Evolutionary conservation across 1,284 basidiomycete genomes (phyloP).

Genomic region (Ganoderma meredithae): DNA sequence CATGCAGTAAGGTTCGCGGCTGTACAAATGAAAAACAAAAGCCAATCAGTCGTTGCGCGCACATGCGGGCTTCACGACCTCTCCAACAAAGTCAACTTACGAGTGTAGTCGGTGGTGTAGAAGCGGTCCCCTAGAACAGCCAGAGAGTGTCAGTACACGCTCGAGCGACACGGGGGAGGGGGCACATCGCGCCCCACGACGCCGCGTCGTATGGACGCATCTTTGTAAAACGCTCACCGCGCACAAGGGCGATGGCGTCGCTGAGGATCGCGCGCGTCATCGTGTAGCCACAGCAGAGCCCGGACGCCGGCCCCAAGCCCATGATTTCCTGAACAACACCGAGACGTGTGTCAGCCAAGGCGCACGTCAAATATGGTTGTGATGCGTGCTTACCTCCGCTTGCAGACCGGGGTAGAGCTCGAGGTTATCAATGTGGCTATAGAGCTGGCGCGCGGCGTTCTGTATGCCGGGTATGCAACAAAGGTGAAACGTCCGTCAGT

Average conservation of each 20-base stretch:
- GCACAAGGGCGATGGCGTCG: constrained; percentile 80
- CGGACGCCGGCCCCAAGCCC: constrained; percentile 73
- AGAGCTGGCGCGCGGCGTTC: constrained; percentile 72
- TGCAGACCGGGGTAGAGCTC: constrained; percentile 80
- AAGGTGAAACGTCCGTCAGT: not conserved
- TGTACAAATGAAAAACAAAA: constrained; percentile 37
- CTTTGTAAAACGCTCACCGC: constrained; percentile 29
- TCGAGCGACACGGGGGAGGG: not conserved
- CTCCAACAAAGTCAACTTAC: constrained; percentile 33
- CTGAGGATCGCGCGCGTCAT: constrained; percentile 86
- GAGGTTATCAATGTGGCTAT: constrained; percentile 78
- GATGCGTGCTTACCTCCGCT: constrained; percentile 47
- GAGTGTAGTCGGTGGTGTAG: constrained; percentile 78
- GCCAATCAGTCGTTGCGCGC: constrained; percentile 1
- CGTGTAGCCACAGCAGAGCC: constrained; percentile 87
- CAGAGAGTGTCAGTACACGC: constrained; percentile 18
- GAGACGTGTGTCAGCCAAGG: not conserved
- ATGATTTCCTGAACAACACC: constrained; percentile 70
- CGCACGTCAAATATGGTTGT: not conserved
- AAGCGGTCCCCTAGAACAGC: constrained; percentile 67
- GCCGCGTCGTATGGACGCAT: not conserved
- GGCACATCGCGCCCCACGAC: not conserved
- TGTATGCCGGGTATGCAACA: constrained; percentile 34
- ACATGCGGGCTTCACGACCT: not conserved
- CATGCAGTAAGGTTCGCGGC: constrained; percentile 78